These are phyloP conservation scores for Berkeleyomyces rouxiae DNA, from an alignment of 2,329 filamentous ascomycete genomes.

Conservation along the genomic window DNA sequence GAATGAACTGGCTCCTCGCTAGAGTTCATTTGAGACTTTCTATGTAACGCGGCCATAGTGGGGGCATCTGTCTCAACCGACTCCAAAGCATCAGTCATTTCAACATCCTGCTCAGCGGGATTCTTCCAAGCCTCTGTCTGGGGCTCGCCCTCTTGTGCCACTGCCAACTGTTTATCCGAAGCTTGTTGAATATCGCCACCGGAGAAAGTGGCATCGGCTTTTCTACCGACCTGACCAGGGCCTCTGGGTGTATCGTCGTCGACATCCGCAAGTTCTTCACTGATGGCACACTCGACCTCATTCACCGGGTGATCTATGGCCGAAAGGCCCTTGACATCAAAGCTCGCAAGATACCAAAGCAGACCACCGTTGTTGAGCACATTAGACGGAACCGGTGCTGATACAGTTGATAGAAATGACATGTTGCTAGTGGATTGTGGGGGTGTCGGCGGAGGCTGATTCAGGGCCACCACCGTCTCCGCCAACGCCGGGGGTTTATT, in stretches of 20 bases:
- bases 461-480: background rate
- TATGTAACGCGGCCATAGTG: background rate
- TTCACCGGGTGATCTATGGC: conserved; percentile 30
- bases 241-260: conserved; percentile 79
- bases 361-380: conserved; percentile 8
- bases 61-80: background rate
- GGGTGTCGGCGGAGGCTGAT: conserved; percentile 12
- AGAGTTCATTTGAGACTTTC: too few species aligned
- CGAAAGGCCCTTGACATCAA: conserved; percentile 8
- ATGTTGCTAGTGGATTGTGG: conserved; percentile 12
- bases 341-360: conserved; percentile 10
- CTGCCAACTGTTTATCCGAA: background rate
- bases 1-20: background rate
- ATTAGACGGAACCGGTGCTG: conserved; percentile 1
- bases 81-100: conserved; percentile 8
- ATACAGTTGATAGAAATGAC: conserved; percentile 4
- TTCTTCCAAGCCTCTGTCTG: background rate
- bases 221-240: conserved; percentile 38
- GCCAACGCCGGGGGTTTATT: background rate
- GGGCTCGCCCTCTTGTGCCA: background rate
- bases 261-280: conserved; percentile 79
- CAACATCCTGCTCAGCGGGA: conserved; percentile 2
- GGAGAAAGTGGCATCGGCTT: background rate
- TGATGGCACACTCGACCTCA: conserved; percentile 50
- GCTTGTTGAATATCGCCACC: background rate